Base-by-base conservation (phyloP, 2,329 filamentous ascomycete species). In the Blastomyces gilchristii region DNA sequence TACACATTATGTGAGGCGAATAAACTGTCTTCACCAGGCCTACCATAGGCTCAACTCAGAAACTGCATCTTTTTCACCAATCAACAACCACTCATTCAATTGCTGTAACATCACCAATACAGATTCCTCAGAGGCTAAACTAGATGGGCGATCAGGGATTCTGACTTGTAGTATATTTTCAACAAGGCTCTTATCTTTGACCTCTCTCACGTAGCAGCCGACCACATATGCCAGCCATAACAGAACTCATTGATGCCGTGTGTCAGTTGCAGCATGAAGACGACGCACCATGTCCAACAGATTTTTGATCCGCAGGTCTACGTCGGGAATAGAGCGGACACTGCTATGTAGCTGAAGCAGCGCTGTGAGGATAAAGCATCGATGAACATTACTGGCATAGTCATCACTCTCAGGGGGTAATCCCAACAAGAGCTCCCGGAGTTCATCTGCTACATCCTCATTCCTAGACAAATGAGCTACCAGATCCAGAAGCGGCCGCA, bases 341-440 rank as follows among this genome's bases (percentile, higher is more conserved):
- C 50, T 14, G 50, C 50, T 53, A 53, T 53, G 50, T 53, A 53
- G 50, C 25, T 53, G 50, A 2, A 53, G 50, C 14, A 53, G 50
- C 9, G 50, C 50, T 53, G 50, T 34, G 50, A 34, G 50, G 28
- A 7, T 12, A 53, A 53, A 53, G 28, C 50, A 34, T 53, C 50
- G 50, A 31, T 53, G 50, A 53, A 53, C 50, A 53, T 53, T 53
- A 12, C 50, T 53, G 50, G 50, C 28, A 53, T 53, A 53, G 28
- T 53, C 50, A 16, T 53, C 50, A 34, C 12, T 2, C 28, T 34
- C 28, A 14, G 12, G 14, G 50, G 50, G 50, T 53, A 53, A 53
- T 34, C 16, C 11, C 12, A 28, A 53, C 50, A 53, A 53, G 28
- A 53, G 28, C 50, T 53, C 25, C 50, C 14, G 50, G 50, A 53